Evolutionary conservation across 2,329 filamentous ascomycete species (phyloP).

Genomic region (Fusarium poae): DNA sequence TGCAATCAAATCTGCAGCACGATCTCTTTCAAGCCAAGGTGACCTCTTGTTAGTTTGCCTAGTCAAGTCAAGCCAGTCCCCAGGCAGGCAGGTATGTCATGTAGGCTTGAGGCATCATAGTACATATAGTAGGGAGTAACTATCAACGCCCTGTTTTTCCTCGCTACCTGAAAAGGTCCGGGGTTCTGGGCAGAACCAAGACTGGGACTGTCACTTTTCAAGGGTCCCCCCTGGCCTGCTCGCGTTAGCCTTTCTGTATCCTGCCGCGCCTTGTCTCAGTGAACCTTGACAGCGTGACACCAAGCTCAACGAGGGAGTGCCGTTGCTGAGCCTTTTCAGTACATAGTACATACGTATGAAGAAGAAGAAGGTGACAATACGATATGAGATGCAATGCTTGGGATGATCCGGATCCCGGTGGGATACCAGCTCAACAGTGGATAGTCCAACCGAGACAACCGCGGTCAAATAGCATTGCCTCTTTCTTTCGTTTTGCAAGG

Average conservation of each 20-base stretch:
- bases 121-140: not conserved
- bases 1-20: constrained; percentile 21
- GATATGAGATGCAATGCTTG: constrained; percentile 2
- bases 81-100: not conserved
- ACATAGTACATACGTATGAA: constrained; percentile 9
- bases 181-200: constrained; percentile 4
- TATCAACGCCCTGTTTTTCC: constrained; percentile 25
- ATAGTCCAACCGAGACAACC: constrained; percentile 19
- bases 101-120: not conserved
- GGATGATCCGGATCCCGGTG: constrained; percentile 2
- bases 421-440: constrained; percentile 9
- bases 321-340: constrained; percentile 3
- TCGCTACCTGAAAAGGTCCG: constrained; percentile 7
- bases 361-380: constrained; percentile 26
- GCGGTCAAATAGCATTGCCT: constrained; percentile 15
- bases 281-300: constrained; percentile 33
- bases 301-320: constrained; percentile 17
- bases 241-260: constrained; percentile 28
- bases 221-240: constrained; percentile 28
- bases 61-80: not conserved
- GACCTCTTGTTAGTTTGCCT: constrained; percentile 4
- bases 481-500: constrained; percentile 10
- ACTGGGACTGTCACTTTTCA: constrained; percentile 7
- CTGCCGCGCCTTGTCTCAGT: constrained; percentile 37
- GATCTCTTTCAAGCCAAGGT: constrained; percentile 34